These are phyloP conservation scores for Colletotrichum spinosum DNA, from an alignment of 2,329 filamentous ascomycete species.

Conservation along the genomic window DNA sequence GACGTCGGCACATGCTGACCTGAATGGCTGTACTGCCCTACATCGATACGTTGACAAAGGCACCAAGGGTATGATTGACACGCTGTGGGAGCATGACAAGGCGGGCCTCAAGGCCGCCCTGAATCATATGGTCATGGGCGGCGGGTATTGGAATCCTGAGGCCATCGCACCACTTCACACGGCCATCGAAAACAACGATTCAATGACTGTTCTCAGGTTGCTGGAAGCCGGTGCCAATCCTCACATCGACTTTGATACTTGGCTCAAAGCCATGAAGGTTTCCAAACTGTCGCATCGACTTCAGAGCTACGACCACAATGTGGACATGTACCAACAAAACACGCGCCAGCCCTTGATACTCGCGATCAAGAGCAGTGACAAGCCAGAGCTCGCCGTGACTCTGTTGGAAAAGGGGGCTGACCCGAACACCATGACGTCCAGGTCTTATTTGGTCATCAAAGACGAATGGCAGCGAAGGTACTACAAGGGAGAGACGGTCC, in stretches of 20 bases:
- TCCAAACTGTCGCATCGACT: conserved; percentile 52
- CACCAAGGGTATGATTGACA: conserved; percentile 60
- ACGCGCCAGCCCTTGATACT: conserved; percentile 75
- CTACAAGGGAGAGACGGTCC: conserved; percentile 57
- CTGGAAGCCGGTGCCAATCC: conserved; percentile 72
- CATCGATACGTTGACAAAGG: conserved; percentile 70
- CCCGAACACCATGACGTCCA: conserved; percentile 67
- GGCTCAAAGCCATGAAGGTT: conserved; percentile 68
- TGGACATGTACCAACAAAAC: conserved; percentile 57
- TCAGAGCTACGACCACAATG: conserved; percentile 59
- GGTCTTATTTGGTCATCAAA: conserved; percentile 50
- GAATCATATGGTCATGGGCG: conserved; percentile 68
- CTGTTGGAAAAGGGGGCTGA: conserved; percentile 75
- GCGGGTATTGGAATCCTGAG: conserved; percentile 46
- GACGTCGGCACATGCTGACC: conserved; percentile 78
- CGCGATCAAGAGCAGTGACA: conserved; percentile 64
- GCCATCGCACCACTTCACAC: conserved; percentile 65
- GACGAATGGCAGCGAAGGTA: conserved; percentile 48
- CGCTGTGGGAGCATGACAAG: conserved; percentile 67
- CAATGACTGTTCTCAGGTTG: conserved; percentile 67
- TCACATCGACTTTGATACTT: conserved; percentile 71
- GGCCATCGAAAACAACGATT: conserved; percentile 67
- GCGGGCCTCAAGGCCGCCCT: conserved; percentile 72
- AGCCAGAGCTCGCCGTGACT: conserved; percentile 61
- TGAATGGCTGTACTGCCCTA: conserved; percentile 72